These are phyloP conservation scores for Pseudogymnoascus sp. DNA, from an alignment of 2,329 filamentous ascomycete genomes.

Conservation along the genomic window DNA sequence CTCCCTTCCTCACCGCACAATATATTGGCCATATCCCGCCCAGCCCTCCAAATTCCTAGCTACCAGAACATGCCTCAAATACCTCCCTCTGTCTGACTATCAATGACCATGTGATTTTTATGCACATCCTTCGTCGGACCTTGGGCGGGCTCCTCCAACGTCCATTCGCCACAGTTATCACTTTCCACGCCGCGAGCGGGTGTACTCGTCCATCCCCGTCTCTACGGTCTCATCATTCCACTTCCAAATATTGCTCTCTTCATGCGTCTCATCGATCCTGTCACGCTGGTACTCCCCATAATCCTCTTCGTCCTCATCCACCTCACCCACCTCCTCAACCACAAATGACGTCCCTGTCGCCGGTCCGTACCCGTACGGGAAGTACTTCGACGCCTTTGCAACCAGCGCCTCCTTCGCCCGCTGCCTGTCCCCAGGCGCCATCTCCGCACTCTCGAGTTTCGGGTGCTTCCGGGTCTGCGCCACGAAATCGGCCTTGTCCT, in stretches of 20 bases:
- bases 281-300: constrained; percentile 34
- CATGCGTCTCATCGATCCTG: constrained; percentile 20
- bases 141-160: too few species aligned
- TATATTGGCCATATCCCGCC: neutral
- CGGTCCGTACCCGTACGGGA: constrained; percentile 39
- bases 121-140: neutral
- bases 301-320: constrained; percentile 35
- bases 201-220: constrained; percentile 3
- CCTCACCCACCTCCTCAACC: constrained; percentile 37
- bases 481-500: constrained; percentile 12
- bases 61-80: neutral
- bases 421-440: constrained; percentile 30
- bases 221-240: constrained; percentile 14
- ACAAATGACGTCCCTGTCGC: constrained; percentile 35
- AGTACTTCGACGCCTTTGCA: constrained; percentile 37
- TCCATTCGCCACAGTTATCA: too few species aligned
- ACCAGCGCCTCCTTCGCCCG: constrained; percentile 31
- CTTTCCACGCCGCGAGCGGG: neutral
- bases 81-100: neutral
- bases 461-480: constrained; percentile 14
- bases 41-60: neutral
- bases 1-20: neutral
- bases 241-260: constrained; percentile 19
- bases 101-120: neutral
- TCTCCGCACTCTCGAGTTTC: constrained; percentile 15